Base-by-base conservation (phyloP, 2,329 filamentous ascomycete species). In the Xylaria digitata region DNA sequence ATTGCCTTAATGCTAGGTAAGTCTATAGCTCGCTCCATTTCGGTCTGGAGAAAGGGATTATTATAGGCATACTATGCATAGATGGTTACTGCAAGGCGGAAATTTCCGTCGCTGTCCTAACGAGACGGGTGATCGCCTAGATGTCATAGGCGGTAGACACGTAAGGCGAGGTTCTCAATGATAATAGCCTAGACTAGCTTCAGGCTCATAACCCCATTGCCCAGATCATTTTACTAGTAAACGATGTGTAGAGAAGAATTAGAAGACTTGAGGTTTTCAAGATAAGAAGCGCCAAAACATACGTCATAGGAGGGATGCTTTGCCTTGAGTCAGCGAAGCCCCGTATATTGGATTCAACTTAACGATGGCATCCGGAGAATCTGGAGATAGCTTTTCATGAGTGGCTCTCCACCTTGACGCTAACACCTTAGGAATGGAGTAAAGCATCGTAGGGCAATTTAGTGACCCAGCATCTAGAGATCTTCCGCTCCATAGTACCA, bases 311-410 rank as follows among this genome's bases (percentile, higher is more conserved):
- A 42, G 45, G 13, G 42, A 5, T 5, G 34, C 13, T 32, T 48
- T 17, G 9, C 43, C 46, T 46, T n/a, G 56, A 67, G 45, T 64
- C 61, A 48, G 55, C 30, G 42, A 55, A 34, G 26, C 26, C 48
- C 53, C 50, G 17, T 57, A 17, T n/a, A 23, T 57, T 61, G 52
- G 17, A 57, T 30, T 60, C n/a, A 60, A 45, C 40, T 60, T 50
- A 52, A 56, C 43, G 56, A 45, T 40, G 13, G 26, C 40, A 60
- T 65, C 50, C 53, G 32, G 52, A 48, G 55, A 53, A 67, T 56
- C 61, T 52, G 52, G 61, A 61, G 55, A 60, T 56, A 32, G 43
- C 23, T 49, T 46, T 34, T 42, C 23, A 26, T 15, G 32, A 50
- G 58, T 46, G 53, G 42, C 34, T 9, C 55, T 63, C 45, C 42